A percentile compares a stretch with the other conserved stretches of the same genome.
Conservation (phyloP, 352 stramenopile genomes). For the Peronospora belbahrii region DNA sequence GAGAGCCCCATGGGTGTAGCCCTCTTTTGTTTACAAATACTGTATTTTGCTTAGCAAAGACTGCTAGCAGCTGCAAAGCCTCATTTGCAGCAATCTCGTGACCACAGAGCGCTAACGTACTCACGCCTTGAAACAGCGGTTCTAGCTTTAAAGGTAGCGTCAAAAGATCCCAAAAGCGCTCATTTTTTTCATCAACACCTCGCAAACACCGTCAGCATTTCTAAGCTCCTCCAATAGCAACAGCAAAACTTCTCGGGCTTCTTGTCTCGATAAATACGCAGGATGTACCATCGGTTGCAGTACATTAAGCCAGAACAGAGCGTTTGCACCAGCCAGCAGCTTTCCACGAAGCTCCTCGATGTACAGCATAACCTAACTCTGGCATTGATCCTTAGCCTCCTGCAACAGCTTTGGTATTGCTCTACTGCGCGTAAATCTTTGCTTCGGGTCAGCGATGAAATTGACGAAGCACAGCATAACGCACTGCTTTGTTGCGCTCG, state of each 20-base stretch:
- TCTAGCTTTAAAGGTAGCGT: conserved; percentile 26
- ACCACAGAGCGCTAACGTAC: conserved; percentile 7
- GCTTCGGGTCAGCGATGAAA: conserved; percentile 24
- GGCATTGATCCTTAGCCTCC: conserved; percentile 6
- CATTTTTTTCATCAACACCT: conserved; percentile 8
- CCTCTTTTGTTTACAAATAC: conserved; percentile 1
- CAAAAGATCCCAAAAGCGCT: conserved; percentile 11
- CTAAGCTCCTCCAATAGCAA: conserved; percentile 20
- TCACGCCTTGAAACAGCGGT: conserved; percentile 22
- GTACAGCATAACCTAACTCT: conserved; percentile 23
- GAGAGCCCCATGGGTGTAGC: conserved; percentile 6
- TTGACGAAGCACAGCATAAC: conserved; percentile 18
- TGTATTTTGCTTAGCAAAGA: conserved; percentile 13
- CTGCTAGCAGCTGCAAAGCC: conserved; percentile 11
- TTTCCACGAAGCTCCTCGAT: conserved; percentile 17
- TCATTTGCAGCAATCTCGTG: conserved; percentile 10
- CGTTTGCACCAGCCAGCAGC: conserved; percentile 5
- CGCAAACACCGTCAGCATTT: conserved; percentile 13
- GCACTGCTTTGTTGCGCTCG: conserved; percentile 13
- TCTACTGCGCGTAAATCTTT: conserved; percentile 6
- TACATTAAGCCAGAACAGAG: conserved; percentile 24
- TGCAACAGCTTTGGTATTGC: conserved; percentile 2
- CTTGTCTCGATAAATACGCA: conserved; percentile 3
- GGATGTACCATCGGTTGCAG: conserved; percentile 12
- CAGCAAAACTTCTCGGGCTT: conserved; percentile 13